Evolutionary conservation across 2,329 filamentous ascomycete species (phyloP).

Genomic region (Orbilia quercus): DNA sequence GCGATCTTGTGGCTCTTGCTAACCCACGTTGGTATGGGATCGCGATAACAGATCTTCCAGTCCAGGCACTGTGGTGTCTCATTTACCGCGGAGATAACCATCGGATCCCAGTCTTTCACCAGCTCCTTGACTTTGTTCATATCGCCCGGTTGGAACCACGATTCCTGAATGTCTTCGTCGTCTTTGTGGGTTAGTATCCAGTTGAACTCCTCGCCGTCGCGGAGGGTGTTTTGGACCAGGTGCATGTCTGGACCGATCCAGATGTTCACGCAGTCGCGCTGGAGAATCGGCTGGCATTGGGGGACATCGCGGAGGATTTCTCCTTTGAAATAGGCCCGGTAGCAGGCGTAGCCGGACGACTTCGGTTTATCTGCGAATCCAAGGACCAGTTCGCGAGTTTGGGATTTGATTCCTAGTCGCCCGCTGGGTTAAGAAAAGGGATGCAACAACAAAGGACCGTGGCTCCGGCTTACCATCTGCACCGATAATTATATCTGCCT

Average conservation of each 20-base stretch:
- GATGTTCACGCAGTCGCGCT: conserved; percentile 66
- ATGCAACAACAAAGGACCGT: too few relatives aligned
- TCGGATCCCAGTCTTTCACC: conserved; percentile 64
- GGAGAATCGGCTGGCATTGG: conserved; percentile 64
- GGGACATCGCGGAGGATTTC: conserved; percentile 62
- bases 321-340: conserved; percentile 66
- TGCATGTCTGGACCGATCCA: conserved; percentile 66
- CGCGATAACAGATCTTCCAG: conserved; percentile 70
- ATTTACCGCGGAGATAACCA: conserved; percentile 66
- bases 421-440: too few relatives aligned
- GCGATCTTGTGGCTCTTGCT: conserved; percentile 67
- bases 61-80: conserved; percentile 66
- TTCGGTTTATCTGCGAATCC: conserved; percentile 69
- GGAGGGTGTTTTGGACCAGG: conserved; percentile 65
- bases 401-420: conserved; percentile 66
- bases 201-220: conserved; percentile 65
- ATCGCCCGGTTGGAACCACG: conserved; percentile 67
- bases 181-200: conserved; percentile 67
- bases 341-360: conserved; percentile 69
- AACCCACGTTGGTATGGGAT: conserved; percentile 68
- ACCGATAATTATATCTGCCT: conserved; percentile 67
- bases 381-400: conserved; percentile 67
- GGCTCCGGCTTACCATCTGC: conserved; percentile 65
- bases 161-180: conserved; percentile 66
- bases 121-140: conserved; percentile 64